These are phyloP conservation scores for Blastobotrys petasosporus DNA, from an alignment of 1,139 yeast species.

Conservation along the genomic window DNA sequence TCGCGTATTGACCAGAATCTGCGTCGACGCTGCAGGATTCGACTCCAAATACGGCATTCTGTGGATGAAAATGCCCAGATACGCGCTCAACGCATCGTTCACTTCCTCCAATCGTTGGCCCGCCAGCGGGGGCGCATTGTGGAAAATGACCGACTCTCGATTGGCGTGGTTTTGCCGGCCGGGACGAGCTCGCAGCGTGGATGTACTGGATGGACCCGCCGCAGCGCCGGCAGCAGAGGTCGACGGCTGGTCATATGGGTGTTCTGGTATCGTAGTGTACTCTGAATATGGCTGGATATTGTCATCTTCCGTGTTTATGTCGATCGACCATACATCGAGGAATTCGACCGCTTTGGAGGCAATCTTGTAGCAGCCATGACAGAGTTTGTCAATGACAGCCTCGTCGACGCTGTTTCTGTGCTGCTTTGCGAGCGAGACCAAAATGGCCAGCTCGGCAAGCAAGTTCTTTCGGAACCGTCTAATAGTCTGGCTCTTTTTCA, in stretches of 20 bases:
- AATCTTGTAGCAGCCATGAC: conserved; percentile 68
- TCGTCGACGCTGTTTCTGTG: conserved; percentile 66
- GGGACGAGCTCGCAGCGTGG: neutral
- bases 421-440: conserved; percentile 82
- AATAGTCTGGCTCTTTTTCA: conserved; percentile 61
- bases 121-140: conserved; percentile 57
- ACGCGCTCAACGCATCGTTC: conserved; percentile 59
- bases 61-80: conserved; percentile 48
- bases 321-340: conserved; percentile 60
- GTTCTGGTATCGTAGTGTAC: conserved; percentile 6
- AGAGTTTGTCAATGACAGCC: conserved; percentile 62
- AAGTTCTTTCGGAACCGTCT: conserved; percentile 71
- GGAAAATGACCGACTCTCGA: conserved; percentile 30
- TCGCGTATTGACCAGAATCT: conserved; percentile 35
- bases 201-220: too few relatives aligned
- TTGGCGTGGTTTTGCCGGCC: conserved; percentile 15
- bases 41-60: conserved; percentile 28
- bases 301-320: conserved; percentile 34
- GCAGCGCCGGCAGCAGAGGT: neutral
- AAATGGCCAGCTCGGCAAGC: conserved; percentile 84
- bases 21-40: conserved; percentile 32
- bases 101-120: conserved; percentile 68
- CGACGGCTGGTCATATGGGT: neutral
- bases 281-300: conserved; percentile 5
- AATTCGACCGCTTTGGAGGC: conserved; percentile 66